Evolutionary conservation across 192 early-diverging fungal species (phyloP), one percentile per base, ranked within the genome.

Genomic region (Gigaspora rosea): DNA sequence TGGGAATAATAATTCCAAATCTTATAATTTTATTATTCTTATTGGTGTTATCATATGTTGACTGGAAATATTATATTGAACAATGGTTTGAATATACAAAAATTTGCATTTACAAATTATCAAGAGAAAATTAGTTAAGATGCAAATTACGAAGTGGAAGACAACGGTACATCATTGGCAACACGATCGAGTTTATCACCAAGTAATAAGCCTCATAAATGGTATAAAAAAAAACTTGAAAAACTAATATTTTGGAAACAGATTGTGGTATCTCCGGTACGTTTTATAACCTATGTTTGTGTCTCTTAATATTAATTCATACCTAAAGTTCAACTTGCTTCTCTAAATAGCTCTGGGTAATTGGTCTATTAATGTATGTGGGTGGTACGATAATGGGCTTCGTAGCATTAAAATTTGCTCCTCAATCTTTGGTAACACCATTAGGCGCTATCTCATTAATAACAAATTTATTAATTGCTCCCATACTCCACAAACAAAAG

Each of bases 1-100:
- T 78, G 81, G 78, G 63, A n/a, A 33, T 56, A 49, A 72, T 73
- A 46, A 51, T 20, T 11, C 50, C 48, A 81, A 84, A 51, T 79
- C 83, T n/a, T n/a, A n/a, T 36, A 82, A 84, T 73, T 80, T 85
- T 70, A 77, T 88, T 48, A 93, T 92, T 92, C 91, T n/a, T n/a
- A n/a, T 94, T 22, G 93, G 93, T 41, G 87, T 94, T 47, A 80
- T 94, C 33, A 81, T 94, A 65, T 87, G 86, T 76, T 94, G 33
- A 80, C 92, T 33, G 90, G 91, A 41, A 89, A 90, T 8, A 86
- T 89, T 11, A 86, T 87, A 11, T 81, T 89, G 50, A 94, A 94
- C 77, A 81, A 93, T 64, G 93, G 93, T n/a, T 80, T 94, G 32
- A 94, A 94, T 72, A 77, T 93, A 75, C 93, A 94, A 80, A 94